phyloP scores from a whole-genome alignment of 495 filamentous ascomycete genomes.

The Parathielavia appendiculata region DNA sequence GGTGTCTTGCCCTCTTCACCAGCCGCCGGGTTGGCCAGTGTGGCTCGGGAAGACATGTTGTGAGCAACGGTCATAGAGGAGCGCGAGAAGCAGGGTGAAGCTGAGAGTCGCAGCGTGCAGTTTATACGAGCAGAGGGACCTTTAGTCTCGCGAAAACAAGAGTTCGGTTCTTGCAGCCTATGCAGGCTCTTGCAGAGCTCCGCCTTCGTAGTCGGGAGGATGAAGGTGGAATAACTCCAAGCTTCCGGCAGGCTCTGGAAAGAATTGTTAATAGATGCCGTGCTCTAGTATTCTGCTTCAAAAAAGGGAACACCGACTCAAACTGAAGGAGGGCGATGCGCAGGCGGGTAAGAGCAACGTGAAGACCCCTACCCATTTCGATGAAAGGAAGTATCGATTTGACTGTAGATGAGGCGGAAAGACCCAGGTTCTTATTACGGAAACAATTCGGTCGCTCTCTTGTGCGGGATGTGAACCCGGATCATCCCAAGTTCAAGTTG shows the following conservation, averaged over 20 bases:
- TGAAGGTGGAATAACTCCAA: constrained; percentile 11
- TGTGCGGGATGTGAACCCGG: neutral
- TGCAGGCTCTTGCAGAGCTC: constrained; percentile 24
- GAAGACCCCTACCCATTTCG: constrained; percentile 26
- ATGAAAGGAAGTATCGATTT: neutral
- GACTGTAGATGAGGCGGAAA: neutral
- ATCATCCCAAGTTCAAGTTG: neutral
- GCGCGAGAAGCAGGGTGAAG: neutral
- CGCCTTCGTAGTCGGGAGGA: constrained; percentile 23
- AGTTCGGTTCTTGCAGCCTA: constrained; percentile 27
- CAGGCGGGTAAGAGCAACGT: constrained; percentile 29
- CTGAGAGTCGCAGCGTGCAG: neutral
- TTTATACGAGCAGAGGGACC: constrained; percentile 23
- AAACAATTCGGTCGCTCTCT: neutral
- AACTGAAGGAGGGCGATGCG: constrained; percentile 34
- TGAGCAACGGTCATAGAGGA: neutral
- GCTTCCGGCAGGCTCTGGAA: constrained; percentile 25
- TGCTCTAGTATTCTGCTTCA: neutral
- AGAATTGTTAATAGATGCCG: neutral
- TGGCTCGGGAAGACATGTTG: constrained; percentile 28
- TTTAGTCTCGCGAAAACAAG: constrained; percentile 32
- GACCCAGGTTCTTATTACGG: neutral
- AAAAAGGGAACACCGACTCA: constrained; percentile 25
- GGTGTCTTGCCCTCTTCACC: neutral
- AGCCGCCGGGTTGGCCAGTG: neutral